Base-by-base conservation (phyloP, 2,329 filamentous ascomycete genomes). In the Furcasterigmium sp. region DNA sequence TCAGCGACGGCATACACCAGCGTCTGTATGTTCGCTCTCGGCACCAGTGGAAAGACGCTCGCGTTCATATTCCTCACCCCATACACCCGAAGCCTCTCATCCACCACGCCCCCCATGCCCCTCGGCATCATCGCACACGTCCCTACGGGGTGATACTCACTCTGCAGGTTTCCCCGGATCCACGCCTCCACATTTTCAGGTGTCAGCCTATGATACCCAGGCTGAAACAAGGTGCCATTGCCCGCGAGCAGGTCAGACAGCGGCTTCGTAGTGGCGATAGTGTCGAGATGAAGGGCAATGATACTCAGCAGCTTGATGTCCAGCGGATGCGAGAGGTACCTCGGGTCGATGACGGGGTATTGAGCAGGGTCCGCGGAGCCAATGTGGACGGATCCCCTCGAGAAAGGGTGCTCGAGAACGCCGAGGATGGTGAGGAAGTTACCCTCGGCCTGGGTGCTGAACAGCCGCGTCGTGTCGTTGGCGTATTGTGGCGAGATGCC, bases 1-100 rank as follows among this genome's bases (percentile, higher is more conserved):
- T 62, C 59, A 0, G 63, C 64, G 11, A 67, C 58, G 4, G 60
- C 62, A 38, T 65, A 67, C 0, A 65, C 54, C 0, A 62, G 57
- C 1, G 55, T 54, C 34, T 60, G 57, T 2, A 60, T 53, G 36
- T 65, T 61, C 1, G 56, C 57, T 9, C 55, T 54, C 8, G 52
- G 51, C 19, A 56, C 56, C 1, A 61, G 23, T n/a, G 59, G 59
- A 43, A 62, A 57, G 3, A 62, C 35, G 23, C 56, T 60, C 4
- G 59, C 59, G 21, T 62, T 60, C 1, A 58, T 46, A 0, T 62
- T 56, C 5, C 59, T 46, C 8, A 62, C 35, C 0, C 61, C 59
- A 15, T 61, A 56, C 1, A 63, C 61, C 2, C 49, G 44, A 1
- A 63, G 48, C 15, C 51, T 48, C 17, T 54, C 51, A 18, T 63